A percentile compares a stretch with the other conserved stretches of the same genome.
Conservation (phyloP, 345 rosid species). For the Raphanus raphanistrum region DNA sequence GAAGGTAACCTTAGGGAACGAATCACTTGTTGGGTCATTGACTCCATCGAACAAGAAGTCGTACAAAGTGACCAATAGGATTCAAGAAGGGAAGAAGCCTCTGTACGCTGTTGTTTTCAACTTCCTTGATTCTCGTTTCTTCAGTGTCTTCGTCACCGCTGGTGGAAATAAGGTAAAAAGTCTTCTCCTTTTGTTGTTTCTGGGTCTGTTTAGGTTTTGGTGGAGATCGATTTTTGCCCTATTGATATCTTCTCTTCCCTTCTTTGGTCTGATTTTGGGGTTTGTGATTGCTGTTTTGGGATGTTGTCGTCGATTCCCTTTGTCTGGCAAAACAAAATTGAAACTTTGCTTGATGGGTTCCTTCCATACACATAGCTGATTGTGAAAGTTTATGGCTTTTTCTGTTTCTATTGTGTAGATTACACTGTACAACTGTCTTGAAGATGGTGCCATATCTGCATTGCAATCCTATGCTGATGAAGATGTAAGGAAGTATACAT, state of each 20-base stretch:
- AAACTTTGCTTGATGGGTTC: constrained; percentile 1
- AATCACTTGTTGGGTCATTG: constrained; percentile 80
- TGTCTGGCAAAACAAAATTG: not conserved
- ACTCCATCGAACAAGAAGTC: constrained; percentile 70
- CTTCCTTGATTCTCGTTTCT: constrained; percentile 91
- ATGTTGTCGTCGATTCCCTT: not conserved
- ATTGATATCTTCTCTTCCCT: not conserved
- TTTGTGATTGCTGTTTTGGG: not conserved
- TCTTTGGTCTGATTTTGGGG: not conserved
- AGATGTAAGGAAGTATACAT: constrained; percentile 60
- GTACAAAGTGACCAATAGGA: constrained; percentile 81
- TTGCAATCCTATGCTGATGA: constrained; percentile 90
- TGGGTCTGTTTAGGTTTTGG: constrained; percentile 20
- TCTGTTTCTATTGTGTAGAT: constrained; percentile 48
- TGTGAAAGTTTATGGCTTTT: not conserved
- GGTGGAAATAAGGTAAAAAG: constrained; percentile 78
- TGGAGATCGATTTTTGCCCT: not conserved
- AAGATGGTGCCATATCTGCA: constrained; percentile 82
- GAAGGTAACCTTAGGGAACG: constrained; percentile 70
- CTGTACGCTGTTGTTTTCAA: constrained; percentile 91
- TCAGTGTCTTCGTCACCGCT: constrained; percentile 89
- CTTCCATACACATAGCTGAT: not conserved
- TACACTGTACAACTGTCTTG: constrained; percentile 91
- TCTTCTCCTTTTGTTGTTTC: not conserved
- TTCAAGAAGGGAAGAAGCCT: constrained; percentile 97